These are phyloP conservation scores for Leccinum angustisporum DNA, from an alignment of 1,284 basidiomycete genomes.

Conservation along the genomic window DNA sequence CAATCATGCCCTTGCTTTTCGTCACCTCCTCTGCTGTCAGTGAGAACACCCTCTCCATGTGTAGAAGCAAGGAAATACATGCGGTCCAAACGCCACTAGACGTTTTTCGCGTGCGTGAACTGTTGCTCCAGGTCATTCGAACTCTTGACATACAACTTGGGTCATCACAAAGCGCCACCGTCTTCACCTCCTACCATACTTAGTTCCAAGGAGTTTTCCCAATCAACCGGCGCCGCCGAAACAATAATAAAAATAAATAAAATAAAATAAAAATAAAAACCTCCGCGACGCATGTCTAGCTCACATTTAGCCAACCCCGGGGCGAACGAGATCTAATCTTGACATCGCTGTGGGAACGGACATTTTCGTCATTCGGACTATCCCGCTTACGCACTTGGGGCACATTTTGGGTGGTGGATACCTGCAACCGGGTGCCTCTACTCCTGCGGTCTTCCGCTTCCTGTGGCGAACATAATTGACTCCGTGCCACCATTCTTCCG, in stretches of 20 bases:
- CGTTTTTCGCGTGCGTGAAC: conserved; percentile 29
- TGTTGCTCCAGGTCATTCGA: conserved; percentile 12
- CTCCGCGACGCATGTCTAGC: not conserved
- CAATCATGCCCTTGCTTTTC: not conserved
- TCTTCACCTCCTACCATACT: not conserved
- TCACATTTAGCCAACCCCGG: not conserved
- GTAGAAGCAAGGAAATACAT: conserved; percentile 19
- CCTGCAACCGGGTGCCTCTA: conserved; percentile 13
- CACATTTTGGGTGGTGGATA: conserved; percentile 6
- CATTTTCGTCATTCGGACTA: conserved; percentile 28
- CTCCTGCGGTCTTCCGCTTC: conserved; percentile 31
- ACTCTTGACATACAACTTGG: conserved; percentile 1
- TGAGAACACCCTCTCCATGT: conserved; percentile 13
- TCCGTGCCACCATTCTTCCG: conserved; percentile 18
- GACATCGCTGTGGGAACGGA: conserved; percentile 21
- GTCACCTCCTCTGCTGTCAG: conserved; percentile 4
- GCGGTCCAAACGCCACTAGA: conserved; percentile 28
- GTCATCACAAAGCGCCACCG: not conserved
- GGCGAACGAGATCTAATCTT: conserved; percentile 27
- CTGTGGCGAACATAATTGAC: conserved; percentile 25
- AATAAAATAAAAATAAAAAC: not conserved
- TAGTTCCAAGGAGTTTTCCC: conserved; percentile 9
- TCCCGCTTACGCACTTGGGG: conserved; percentile 15
- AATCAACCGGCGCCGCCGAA: conserved; percentile 7
- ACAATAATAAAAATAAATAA: not conserved